A percentile compares a stretch with the other conserved stretches of the same genome.
These are phyloP conservation scores for Globisporangium emineosum DNA, from an alignment of 352 stramenopile species.

Conservation along the genomic window DNA sequence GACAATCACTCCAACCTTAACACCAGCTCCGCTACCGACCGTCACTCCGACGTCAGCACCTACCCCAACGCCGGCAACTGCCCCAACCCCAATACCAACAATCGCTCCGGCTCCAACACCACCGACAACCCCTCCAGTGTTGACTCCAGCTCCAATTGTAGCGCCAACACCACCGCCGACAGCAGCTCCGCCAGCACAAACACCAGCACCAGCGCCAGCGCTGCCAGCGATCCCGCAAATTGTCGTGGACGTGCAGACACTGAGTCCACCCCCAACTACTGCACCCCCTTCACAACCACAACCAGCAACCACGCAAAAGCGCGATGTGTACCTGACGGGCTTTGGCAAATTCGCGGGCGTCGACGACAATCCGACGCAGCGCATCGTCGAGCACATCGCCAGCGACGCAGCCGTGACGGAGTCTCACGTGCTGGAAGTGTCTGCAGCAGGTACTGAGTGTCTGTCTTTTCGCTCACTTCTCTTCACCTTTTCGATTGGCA, in stretches of 20 bases:
- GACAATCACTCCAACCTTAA: neutral
- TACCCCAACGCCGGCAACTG: neutral
- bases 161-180: neutral
- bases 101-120: neutral
- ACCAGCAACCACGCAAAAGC: neutral
- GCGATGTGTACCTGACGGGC: neutral
- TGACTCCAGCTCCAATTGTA: neutral
- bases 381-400: constrained; percentile 1
- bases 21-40: no score
- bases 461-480: no score
- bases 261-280: neutral
- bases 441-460: neutral
- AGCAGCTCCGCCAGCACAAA: neutral
- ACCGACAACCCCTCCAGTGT: neutral
- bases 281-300: neutral
- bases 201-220: neutral
- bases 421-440: neutral
- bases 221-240: neutral
- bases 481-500: no score
- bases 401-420: neutral
- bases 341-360: neutral
- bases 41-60: no score
- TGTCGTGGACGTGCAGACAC: neutral
- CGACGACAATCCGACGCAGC: neutral
- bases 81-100: neutral